A percentile compares a stretch with the other conserved stretches of the same genome.
These are phyloP conservation scores for Ettlia oleoabundans DNA, from an alignment of 139 green algal genomes.

Conservation along the genomic window DNA sequence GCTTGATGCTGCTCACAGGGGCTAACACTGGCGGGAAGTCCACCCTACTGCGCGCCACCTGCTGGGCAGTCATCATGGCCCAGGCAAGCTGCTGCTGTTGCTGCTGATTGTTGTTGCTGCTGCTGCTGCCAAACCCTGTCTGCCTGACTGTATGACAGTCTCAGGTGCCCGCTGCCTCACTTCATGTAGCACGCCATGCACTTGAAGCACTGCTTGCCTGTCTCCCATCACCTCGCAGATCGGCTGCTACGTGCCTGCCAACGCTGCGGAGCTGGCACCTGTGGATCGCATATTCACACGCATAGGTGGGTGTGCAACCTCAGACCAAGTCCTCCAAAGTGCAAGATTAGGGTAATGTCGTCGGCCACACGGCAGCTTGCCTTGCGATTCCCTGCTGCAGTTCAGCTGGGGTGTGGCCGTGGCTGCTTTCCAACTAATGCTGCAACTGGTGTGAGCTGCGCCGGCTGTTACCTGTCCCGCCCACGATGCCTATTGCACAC, in stretches of 20 bases:
- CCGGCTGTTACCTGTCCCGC: no score
- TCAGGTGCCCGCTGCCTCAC: no score
- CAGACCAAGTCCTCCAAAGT: not conserved
- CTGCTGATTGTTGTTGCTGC: no score
- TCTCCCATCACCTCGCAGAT: not conserved
- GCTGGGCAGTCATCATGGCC: slow-evolving; percentile 58
- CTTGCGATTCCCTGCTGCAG: no score
- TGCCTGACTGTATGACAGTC: no score
- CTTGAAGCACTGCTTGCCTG: not conserved
- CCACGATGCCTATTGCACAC: no score
- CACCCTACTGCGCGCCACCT: slow-evolving; percentile 61
- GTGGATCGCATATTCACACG: slow-evolving; percentile 65
- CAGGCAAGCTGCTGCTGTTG: slow-evolving; percentile 25
- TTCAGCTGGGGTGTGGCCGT: no score
- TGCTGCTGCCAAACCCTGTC: no score
- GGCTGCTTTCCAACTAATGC: no score
- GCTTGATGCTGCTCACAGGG: slow-evolving; percentile 72
- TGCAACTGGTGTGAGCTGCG: no score
- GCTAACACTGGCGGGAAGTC: slow-evolving; percentile 69
- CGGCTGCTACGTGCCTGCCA: slow-evolving; percentile 58
- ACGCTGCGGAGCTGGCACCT: slow-evolving; percentile 13
- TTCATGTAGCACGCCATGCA: not conserved
- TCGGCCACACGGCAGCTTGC: no score
- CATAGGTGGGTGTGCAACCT: slow-evolving; percentile 46
- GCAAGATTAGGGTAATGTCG: not conserved